phyloP scores from a whole-genome alignment of 139 green algal genomes.

The Coelastrella sp. region DNA sequence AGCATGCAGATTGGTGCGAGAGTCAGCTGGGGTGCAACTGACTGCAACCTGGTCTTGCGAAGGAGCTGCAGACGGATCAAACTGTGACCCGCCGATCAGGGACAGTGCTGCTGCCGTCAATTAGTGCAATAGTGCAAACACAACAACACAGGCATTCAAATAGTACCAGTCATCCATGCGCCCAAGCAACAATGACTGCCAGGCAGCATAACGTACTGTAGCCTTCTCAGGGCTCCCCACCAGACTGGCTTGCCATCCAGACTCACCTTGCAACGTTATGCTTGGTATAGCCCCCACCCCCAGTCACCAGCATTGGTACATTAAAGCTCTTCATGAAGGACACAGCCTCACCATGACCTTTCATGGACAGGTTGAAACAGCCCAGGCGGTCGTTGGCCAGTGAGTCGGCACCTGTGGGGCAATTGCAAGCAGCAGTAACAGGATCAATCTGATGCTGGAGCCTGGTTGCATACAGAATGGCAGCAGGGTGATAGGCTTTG shows the following conservation, averaged over 20 bases:
- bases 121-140: too few species aligned
- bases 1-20: not conserved
- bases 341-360: conserved; percentile 77
- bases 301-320: conserved; percentile 91
- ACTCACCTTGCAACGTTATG: conserved; percentile 88
- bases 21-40: conserved; percentile 66
- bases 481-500: too few species aligned
- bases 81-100: too few species aligned
- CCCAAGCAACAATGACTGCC: too few species aligned
- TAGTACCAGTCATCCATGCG: not conserved
- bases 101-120: too few species aligned
- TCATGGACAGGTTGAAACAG: conserved; percentile 92
- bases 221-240: too few species aligned
- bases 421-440: not conserved
- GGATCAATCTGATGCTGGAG: too few species aligned
- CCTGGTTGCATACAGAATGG: too few species aligned
- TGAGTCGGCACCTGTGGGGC: conserved; percentile 86
- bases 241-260: not conserved
- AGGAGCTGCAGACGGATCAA: too few species aligned
- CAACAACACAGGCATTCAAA: not conserved
- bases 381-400: conserved; percentile 91
- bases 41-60: too few species aligned
- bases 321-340: conserved; percentile 91
- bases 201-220: too few species aligned
- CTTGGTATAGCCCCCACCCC: conserved; percentile 96